Base-by-base conservation (phyloP, 2,329 filamentous ascomycete species). In the Aspergillus hiratsukae region DNA sequence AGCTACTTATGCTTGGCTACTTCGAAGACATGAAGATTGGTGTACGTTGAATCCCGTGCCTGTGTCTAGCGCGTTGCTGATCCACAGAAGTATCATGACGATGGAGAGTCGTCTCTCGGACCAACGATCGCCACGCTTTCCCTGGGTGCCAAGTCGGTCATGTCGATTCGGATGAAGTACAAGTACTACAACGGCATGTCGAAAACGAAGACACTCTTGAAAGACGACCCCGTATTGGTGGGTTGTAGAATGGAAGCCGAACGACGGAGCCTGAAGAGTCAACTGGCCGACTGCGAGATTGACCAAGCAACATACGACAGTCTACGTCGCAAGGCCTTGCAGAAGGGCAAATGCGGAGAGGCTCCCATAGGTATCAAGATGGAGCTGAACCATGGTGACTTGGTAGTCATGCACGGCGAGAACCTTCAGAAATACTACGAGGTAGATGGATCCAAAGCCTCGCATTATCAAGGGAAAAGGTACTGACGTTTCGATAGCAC, bases 391-490 rank as follows among this genome's bases (percentile, higher is more conserved):
- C 83, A 85, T 66, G 83, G 83, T 0, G 83, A 85, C 63, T 66
- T 84, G 21, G 76, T 84, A 0, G 71, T 85, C 8, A 85, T 85
- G 83, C 77, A 83, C 62, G 83, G 83, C 0, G 74, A 72, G 4
- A 68, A 71, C 2, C 67, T 85, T 11, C 83, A 85, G 65, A 78
- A 77, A 60, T 84, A 78, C 59, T 81, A 79, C 40, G 82, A 85
- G 69, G 74, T 75, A 61, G 51, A 65, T 57, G 11, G 4, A 21
- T 37, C 37, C 2, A 11, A 49, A 27, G 19, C 9, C 17, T 9
- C 10, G 14, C 37, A 9, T 11, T 8, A 14, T 31, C 14, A 45
- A 49, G 5, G 4, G 41, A 10, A 10, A 10, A 14, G 5, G 8
- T 17, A n/a, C 37, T 52, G 4, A 51, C 23, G 9, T 25, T 55